Evolutionary conservation across 1,284 basidiomycete genomes (phyloP).

Genomic region (Pyrrhoderma lamaoense): DNA sequence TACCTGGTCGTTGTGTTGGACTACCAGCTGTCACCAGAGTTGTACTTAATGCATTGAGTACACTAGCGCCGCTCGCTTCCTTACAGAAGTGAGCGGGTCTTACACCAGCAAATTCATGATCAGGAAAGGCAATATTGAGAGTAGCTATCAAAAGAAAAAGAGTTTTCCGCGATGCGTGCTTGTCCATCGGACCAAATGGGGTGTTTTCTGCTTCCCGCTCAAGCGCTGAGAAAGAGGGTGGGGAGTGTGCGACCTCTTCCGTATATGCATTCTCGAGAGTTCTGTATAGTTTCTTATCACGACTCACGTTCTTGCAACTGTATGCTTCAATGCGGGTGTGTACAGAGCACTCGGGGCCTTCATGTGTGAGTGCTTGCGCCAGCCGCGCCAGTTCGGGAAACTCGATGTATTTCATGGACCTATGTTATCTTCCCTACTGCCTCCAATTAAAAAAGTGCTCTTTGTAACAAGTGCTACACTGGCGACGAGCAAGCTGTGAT

Average conservation of each 20-base stretch:
- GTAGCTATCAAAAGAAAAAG: constrained; percentile 93
- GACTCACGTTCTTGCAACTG: constrained; percentile 95
- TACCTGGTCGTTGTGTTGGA: constrained; percentile 43
- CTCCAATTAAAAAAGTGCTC: no score
- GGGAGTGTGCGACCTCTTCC: constrained; percentile 66
- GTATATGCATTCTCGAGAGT: constrained; percentile 82
- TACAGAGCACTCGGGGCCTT: constrained; percentile 85
- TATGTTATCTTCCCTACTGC: not conserved
- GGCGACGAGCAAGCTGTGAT: not conserved
- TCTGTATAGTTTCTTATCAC: constrained; percentile 95
- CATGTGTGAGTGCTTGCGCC: constrained; percentile 76
- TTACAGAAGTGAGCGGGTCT: constrained; percentile 87
- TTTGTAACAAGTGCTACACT: no score
- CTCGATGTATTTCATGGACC: constrained; percentile 85
- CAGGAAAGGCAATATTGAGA: constrained; percentile 95
- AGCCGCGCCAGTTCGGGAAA: constrained; percentile 73
- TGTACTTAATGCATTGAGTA: constrained; percentile 75
- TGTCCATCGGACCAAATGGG: constrained; percentile 71
- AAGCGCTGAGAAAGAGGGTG: constrained; percentile 61
- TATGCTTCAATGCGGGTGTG: constrained; percentile 95
- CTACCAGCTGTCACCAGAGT: constrained; percentile 55
- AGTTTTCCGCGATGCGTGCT: constrained; percentile 76
- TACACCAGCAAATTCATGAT: constrained; percentile 94
- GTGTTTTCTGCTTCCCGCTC: constrained; percentile 66
- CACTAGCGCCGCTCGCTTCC: constrained; percentile 69